phyloP scores from a whole-genome alignment of 768 basidiomycete genomes.

The Pholiota molesta region DNA sequence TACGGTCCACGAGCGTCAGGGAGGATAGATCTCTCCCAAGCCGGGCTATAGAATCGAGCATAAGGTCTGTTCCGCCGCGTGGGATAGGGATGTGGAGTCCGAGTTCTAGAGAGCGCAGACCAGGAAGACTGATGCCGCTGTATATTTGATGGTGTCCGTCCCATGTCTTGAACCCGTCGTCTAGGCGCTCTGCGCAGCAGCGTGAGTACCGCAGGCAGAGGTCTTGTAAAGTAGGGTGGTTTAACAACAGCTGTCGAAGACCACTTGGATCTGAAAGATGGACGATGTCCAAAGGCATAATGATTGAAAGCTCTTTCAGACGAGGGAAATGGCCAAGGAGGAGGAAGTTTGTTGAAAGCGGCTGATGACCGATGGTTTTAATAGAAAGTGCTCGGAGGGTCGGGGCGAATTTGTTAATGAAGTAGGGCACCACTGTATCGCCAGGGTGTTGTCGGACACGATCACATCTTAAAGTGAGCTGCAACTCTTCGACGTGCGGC shows the following conservation, averaged over 20 bases:
- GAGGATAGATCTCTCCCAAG: slow-evolving; percentile 22
- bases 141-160: slow-evolving; percentile 19
- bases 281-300: slow-evolving; percentile 26
- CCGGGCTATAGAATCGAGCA: slow-evolving; percentile 14
- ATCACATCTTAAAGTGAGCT: slow-evolving; percentile 17
- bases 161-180: slow-evolving; percentile 16
- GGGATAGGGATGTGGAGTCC: slow-evolving; percentile 20
- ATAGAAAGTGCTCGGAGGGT: slow-evolving; percentile 24
- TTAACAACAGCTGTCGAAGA: slow-evolving; percentile 19
- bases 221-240: slow-evolving; percentile 18
- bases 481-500: slow-evolving; percentile 17
- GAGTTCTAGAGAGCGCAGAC: slow-evolving; percentile 18
- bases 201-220: slow-evolving; percentile 20
- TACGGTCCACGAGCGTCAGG: slow-evolving; percentile 23
- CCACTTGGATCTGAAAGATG: slow-evolving; percentile 24
- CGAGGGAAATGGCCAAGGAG: slow-evolving; percentile 19
- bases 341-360: slow-evolving; percentile 22
- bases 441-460: slow-evolving; percentile 7
- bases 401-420: slow-evolving; percentile 22
- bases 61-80: slow-evolving; percentile 3
- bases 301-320: slow-evolving; percentile 19
- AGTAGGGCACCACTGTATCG: slow-evolving; percentile 20
- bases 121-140: slow-evolving; percentile 19
- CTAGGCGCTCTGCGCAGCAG: slow-evolving; percentile 20
- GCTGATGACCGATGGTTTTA: slow-evolving; percentile 24